These are phyloP conservation scores for Prunus kanzakura DNA, from an alignment of 306 rosid species.

Conservation along the genomic window DNA sequence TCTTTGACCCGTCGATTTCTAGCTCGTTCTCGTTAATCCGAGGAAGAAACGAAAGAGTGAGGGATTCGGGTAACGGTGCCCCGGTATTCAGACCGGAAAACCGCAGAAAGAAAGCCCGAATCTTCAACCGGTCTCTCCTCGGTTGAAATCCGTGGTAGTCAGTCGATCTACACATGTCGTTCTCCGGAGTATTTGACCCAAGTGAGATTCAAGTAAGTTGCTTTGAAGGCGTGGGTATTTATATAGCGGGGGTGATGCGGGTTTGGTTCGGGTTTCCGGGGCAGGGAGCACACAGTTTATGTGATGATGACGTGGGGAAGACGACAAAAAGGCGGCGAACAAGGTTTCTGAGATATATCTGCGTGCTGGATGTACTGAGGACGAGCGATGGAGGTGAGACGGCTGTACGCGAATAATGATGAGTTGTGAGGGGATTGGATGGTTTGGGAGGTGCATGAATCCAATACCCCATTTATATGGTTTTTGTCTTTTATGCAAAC, in stretches of 20 bases:
- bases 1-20: constrained; percentile 33
- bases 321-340: not conserved
- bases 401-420: not conserved
- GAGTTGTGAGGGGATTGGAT: not conserved
- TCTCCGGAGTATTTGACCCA: not conserved
- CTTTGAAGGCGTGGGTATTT: not conserved
- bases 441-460: constrained; percentile 1
- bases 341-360: not conserved
- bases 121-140: constrained; percentile 15
- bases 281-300: constrained; percentile 21
- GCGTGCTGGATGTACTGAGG: not conserved
- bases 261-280: not conserved
- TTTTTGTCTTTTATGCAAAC: not conserved
- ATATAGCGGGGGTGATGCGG: not conserved
- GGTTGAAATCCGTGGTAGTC: constrained; percentile 22
- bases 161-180: constrained; percentile 42
- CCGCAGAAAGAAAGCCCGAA: constrained; percentile 31
- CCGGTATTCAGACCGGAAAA: constrained; percentile 21
- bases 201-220: not conserved
- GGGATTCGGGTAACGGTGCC: constrained; percentile 30
- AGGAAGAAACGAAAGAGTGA: constrained; percentile 42
- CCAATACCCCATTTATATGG: not conserved
- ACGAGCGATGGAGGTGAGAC: not conserved
- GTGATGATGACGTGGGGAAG: constrained; percentile 1
- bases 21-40: constrained; percentile 34